Percentiles rank a stretch among this genome's conserved stretches.
Evolutionary conservation across 805 yeast genomes (phyloP).

Genomic region (Clavispora fructus): DNA sequence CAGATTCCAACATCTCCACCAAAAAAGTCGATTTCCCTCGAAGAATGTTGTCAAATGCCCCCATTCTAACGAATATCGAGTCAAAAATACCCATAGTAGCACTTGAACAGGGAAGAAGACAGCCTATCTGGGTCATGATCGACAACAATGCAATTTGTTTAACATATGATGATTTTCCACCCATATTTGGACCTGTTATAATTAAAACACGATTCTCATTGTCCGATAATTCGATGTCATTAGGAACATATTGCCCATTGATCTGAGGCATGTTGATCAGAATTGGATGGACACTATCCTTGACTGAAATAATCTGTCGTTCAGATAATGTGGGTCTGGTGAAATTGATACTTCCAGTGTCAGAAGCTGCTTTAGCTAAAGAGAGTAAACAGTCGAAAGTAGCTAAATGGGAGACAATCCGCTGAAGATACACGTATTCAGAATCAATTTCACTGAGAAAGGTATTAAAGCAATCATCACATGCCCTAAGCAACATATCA

Average conservation of each 20-base stretch:
- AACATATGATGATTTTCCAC: constrained; percentile 77
- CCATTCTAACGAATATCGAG: constrained; percentile 76
- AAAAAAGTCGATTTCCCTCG: constrained; percentile 79
- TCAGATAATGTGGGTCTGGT: constrained; percentile 31
- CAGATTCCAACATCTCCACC: constrained; percentile 68
- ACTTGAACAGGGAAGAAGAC: constrained; percentile 62
- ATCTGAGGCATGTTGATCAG: constrained; percentile 43
- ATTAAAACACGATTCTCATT: constrained; percentile 49
- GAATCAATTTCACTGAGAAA: constrained; percentile 35
- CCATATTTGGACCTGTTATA: constrained; percentile 86
- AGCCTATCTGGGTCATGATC: constrained; percentile 74
- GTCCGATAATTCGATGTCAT: constrained; percentile 49
- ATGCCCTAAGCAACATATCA: constrained; percentile 44
- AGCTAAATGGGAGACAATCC: constrained; percentile 10
- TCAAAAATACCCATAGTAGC: constrained; percentile 68
- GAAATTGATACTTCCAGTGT: neutral
- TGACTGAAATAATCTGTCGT: constrained; percentile 40
- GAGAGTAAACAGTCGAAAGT: constrained; percentile 14
- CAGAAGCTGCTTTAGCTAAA: constrained; percentile 6
- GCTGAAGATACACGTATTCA: constrained; percentile 24
- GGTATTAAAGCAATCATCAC: constrained; percentile 42
- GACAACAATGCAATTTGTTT: constrained; percentile 66
- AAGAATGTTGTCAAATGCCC: constrained; percentile 74
- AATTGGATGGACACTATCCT: constrained; percentile 62
- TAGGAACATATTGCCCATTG: constrained; percentile 52